Evolutionary conservation across 495 filamentous ascomycete genomes (phyloP).

Genomic region (Podospora didyma): DNA sequence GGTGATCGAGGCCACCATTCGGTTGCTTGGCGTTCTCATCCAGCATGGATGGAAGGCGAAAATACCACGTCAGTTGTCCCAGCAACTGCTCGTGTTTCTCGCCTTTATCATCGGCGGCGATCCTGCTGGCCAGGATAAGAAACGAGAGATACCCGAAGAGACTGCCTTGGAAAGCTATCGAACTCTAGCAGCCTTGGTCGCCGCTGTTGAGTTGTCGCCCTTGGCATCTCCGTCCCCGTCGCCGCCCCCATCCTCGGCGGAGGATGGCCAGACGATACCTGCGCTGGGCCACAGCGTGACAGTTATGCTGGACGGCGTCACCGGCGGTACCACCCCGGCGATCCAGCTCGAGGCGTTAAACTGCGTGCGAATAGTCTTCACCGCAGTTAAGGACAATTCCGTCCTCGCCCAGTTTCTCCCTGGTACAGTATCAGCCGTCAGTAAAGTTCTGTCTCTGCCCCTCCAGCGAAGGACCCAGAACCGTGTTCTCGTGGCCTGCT

Average conservation of each 20-base stretch:
- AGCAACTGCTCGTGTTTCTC: not conserved
- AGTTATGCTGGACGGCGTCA: slow-evolving; percentile 67
- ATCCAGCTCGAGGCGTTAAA: slow-evolving; percentile 64
- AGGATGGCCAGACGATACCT: slow-evolving; percentile 59
- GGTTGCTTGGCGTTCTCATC: slow-evolving; percentile 68
- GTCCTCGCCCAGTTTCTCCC: slow-evolving; percentile 81
- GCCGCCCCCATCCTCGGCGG: not conserved
- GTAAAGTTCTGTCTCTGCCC: slow-evolving; percentile 66
- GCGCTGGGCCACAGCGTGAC: slow-evolving; percentile 82
- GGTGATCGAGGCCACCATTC: slow-evolving; percentile 69
- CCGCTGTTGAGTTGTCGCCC: slow-evolving; percentile 31
- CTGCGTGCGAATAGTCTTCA: slow-evolving; percentile 60
- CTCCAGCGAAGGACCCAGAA: slow-evolving; percentile 60
- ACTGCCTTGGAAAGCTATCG: slow-evolving; percentile 52
- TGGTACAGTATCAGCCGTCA: slow-evolving; percentile 78
- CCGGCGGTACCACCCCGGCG: slow-evolving; percentile 53
- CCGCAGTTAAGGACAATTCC: slow-evolving; percentile 61
- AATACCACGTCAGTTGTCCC: slow-evolving; percentile 59
- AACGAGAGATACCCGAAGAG: slow-evolving; percentile 60
- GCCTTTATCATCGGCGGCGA: slow-evolving; percentile 71
- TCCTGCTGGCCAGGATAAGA: slow-evolving; percentile 41
- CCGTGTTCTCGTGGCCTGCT: slow-evolving; percentile 56
- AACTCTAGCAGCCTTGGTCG: slow-evolving; percentile 39
- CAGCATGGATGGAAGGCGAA: slow-evolving; percentile 69
- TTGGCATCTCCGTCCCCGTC: slow-evolving; percentile 29